phyloP scores from a whole-genome alignment of 2,329 filamentous ascomycete genomes.

The Phyllosticta paracitricarpa region DNA sequence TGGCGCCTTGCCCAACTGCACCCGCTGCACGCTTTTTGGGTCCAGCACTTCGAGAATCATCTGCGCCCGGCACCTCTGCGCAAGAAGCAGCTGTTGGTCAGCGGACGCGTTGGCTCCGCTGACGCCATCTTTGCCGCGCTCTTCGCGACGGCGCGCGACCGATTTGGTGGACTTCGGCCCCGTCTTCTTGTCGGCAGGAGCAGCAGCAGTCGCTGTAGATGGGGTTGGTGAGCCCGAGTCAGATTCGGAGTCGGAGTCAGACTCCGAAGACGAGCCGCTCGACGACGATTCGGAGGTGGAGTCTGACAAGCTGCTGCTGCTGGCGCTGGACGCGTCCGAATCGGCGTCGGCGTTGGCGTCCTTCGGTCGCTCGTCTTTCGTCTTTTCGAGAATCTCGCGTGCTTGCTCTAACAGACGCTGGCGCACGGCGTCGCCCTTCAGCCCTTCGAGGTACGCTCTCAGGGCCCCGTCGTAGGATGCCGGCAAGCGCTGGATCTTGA shows the following conservation, averaged over 20 bases:
- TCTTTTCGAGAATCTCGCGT: slow-evolving; percentile 45
- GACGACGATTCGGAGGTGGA: neutral
- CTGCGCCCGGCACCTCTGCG: slow-evolving; percentile 25
- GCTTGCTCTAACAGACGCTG: slow-evolving; percentile 59
- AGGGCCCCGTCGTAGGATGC: slow-evolving; percentile 58
- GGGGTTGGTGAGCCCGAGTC: slow-evolving; percentile 22
- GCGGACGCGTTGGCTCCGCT: slow-evolving; percentile 14
- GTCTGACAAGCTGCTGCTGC: neutral
- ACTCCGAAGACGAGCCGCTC: slow-evolving; percentile 2
- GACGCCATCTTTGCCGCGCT: neutral
- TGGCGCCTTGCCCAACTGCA: neutral
- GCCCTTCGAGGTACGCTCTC: slow-evolving; percentile 65
- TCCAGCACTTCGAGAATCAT: slow-evolving; percentile 22
- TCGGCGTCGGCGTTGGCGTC: neutral
- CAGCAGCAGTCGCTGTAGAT: slow-evolving; percentile 26
- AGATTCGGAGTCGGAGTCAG: neutral
- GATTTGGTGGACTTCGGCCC: neutral
- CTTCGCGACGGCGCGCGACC: neutral
- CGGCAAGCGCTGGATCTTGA: slow-evolving; percentile 63
- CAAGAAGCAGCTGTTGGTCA: slow-evolving; percentile 23
- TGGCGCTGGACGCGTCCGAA: neutral
- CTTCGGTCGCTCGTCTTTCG: slow-evolving; percentile 14
- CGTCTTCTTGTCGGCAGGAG: slow-evolving; percentile 26
- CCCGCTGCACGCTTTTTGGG: neutral
- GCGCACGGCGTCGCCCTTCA: slow-evolving; percentile 62